phyloP scores from a whole-genome alignment of 192 early-diverging fungal genomes.

The Jimgerdemannia flammicorona region DNA sequence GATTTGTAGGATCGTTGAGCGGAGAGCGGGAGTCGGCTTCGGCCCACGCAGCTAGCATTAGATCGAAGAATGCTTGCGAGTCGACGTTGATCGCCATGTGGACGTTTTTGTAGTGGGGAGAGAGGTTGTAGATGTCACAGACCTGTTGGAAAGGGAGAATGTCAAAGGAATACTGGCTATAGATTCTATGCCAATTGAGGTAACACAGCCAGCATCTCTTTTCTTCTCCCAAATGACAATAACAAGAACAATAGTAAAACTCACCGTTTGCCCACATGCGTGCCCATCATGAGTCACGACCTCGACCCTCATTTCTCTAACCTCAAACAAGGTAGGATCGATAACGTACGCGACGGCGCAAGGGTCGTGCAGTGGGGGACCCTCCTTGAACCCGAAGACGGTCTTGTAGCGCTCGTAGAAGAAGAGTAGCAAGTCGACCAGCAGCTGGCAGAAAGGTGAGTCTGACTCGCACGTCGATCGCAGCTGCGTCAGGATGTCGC shows the following conservation, averaged over 20 bases:
- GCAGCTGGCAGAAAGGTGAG: slow-evolving; percentile 4
- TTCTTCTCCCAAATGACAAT: not conserved
- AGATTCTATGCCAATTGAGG: not conserved
- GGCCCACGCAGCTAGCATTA: slow-evolving; percentile 17
- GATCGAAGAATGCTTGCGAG: slow-evolving; percentile 10
- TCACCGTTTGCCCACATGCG: slow-evolving; percentile 15
- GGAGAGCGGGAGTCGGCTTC: slow-evolving; percentile 13
- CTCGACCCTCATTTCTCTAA: slow-evolving; percentile 9
- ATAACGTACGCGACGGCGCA: slow-evolving; percentile 13
- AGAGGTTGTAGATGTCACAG: slow-evolving; percentile 16
- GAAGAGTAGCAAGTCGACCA: slow-evolving; percentile 13
- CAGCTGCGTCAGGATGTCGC: slow-evolving; percentile 8
- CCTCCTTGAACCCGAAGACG: slow-evolving; percentile 5
- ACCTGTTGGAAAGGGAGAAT: slow-evolving; percentile 1
- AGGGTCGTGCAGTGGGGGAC: slow-evolving; percentile 18
- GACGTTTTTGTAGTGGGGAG: slow-evolving; percentile 5
- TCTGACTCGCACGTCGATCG: not conserved
- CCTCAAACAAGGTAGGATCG: slow-evolving; percentile 12
- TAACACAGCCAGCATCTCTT: not conserved
- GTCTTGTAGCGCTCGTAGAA: slow-evolving; percentile 16
- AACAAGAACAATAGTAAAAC: not conserved
- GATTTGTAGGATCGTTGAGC: slow-evolving; percentile 1
- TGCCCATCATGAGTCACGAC: slow-evolving; percentile 17
- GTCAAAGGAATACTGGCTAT: not conserved
- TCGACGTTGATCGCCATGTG: slow-evolving; percentile 12